A percentile compares a stretch with the other conserved stretches of the same genome.
Conservation (phyloP, 129 eudicot genomes). For the Tagetes patula region DNA sequence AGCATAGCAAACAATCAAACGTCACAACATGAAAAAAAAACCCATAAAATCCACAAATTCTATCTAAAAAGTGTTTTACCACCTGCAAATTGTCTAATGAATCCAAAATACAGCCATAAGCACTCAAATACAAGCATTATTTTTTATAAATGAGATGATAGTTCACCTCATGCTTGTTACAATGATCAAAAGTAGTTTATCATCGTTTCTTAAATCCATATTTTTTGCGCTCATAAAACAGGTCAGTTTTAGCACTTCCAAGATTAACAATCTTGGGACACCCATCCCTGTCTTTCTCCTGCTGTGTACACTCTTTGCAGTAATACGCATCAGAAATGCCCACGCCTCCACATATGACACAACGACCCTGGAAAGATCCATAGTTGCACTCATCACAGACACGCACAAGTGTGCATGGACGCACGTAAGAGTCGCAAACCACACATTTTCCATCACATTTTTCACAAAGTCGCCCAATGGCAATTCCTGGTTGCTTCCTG, state of each 20-base stretch:
- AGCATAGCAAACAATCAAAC: too few relatives aligned
- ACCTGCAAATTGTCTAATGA: not conserved
- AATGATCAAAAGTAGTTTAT: not conserved
- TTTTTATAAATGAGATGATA: not conserved
- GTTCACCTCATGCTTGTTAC: constrained; percentile 9
- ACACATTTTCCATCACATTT: constrained; percentile 77
- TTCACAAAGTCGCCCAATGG: constrained; percentile 77
- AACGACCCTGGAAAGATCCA: constrained; percentile 52
- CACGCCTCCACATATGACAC: constrained; percentile 55
- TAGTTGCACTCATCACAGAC: constrained; percentile 58
- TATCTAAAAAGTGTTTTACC: not conserved
- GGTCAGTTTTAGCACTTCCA: constrained; percentile 51
- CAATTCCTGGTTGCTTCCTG: constrained; percentile 80
- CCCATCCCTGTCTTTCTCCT: constrained; percentile 56
- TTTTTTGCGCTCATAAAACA: constrained; percentile 54
- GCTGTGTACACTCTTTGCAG: constrained; percentile 63
- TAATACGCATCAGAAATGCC: constrained; percentile 57
- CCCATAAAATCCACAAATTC: constrained; percentile 7
- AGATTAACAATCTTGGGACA: constrained; percentile 56
- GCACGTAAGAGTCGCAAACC: constrained; percentile 71
- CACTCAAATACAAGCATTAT: constrained; percentile 17
- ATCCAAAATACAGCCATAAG: constrained; percentile 7
- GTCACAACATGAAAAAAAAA: not conserved
- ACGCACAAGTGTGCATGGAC: constrained; percentile 57
- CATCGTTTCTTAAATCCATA: constrained; percentile 52